phyloP scores from a whole-genome alignment of 2,329 filamentous ascomycete genomes.

The Cladosporium colombiae region DNA sequence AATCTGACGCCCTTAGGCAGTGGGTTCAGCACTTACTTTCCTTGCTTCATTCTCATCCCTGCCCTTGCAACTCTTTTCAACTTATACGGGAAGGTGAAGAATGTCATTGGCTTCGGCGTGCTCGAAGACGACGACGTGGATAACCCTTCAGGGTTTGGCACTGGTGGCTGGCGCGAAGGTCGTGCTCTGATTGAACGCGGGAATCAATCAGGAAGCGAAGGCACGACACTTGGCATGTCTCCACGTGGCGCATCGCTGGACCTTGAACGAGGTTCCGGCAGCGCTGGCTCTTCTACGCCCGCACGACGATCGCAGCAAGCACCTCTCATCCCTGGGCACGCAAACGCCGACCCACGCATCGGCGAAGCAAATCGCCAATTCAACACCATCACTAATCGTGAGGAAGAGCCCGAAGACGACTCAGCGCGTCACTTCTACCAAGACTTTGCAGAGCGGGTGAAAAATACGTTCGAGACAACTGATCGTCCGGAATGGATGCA shows the following conservation, averaged over 20 bases:
- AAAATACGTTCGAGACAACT: constrained; percentile 86
- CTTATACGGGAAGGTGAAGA: constrained; percentile 79
- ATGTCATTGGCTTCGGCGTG: constrained; percentile 75
- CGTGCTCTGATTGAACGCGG: constrained; percentile 88
- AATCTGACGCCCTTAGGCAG: constrained; percentile 78
- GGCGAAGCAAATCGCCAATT: constrained; percentile 34
- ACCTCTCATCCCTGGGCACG: constrained; percentile 13
- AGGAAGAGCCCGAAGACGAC: constrained; percentile 62
- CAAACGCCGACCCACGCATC: constrained; percentile 22
- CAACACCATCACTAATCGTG: constrained; percentile 34
- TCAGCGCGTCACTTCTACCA: constrained; percentile 68
- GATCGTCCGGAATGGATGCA: constrained; percentile 81
- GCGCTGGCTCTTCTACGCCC: constrained; percentile 1
- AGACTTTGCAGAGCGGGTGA: constrained; percentile 78
- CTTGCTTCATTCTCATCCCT: constrained; percentile 81
- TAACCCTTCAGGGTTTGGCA: constrained; percentile 66
- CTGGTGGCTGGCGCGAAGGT: constrained; percentile 88
- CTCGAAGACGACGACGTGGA: constrained; percentile 67
- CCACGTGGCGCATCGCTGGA: constrained; percentile 33
- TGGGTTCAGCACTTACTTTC: constrained; percentile 87
- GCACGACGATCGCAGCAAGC: constrained; percentile 15
- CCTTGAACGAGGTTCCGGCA: constrained; percentile 26
- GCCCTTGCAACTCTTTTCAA: constrained; percentile 86
- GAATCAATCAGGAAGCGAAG: constrained; percentile 43
- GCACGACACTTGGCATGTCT: constrained; percentile 41